A percentile compares a stretch with the other conserved stretches of the same genome.
Evolutionary conservation across 306 rosid genomes (phyloP).

Genomic region (Senna siamea): DNA sequence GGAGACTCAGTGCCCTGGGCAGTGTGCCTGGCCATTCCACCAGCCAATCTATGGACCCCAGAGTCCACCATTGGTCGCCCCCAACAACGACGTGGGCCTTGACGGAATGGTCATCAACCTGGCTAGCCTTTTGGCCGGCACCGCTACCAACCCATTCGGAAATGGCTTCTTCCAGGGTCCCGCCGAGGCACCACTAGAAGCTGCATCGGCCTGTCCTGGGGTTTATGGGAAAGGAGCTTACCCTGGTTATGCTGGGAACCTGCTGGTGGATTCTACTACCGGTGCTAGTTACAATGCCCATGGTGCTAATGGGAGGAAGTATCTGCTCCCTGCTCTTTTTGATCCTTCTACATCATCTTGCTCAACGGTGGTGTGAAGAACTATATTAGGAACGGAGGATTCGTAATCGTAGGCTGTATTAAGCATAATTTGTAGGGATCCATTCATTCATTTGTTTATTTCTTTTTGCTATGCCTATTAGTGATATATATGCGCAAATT

Average conservation of each 20-base stretch:
- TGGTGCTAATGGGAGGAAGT: constrained; percentile 64
- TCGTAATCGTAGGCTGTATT: background rate
- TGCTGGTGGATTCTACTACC: constrained; percentile 51
- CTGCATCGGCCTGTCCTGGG: constrained; percentile 73
- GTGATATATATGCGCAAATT: constrained; percentile 35
- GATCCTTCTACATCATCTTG: constrained; percentile 68
- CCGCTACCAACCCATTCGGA: constrained; percentile 80
- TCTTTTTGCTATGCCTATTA: constrained; percentile 10
- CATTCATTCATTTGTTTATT: constrained; percentile 46
- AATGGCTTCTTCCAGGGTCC: constrained; percentile 75
- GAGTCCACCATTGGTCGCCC: constrained; percentile 53
- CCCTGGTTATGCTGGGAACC: constrained; percentile 69
- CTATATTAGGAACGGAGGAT: background rate
- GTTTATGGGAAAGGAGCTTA: constrained; percentile 72
- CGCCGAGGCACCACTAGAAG: constrained; percentile 63
- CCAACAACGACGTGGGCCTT: constrained; percentile 72
- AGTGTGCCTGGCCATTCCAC: constrained; percentile 80
- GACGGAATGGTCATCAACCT: constrained; percentile 75
- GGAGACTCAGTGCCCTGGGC: constrained; percentile 74
- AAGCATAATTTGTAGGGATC: constrained; percentile 18
- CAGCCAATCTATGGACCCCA: constrained; percentile 76
- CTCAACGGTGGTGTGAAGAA: constrained; percentile 54
- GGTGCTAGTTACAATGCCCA: constrained; percentile 78
- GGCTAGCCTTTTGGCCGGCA: constrained; percentile 71
- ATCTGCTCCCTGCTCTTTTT: constrained; percentile 63